phyloP scores from a whole-genome alignment of 2,329 filamentous ascomycete species.

The Aspergillus puulaauensis region DNA sequence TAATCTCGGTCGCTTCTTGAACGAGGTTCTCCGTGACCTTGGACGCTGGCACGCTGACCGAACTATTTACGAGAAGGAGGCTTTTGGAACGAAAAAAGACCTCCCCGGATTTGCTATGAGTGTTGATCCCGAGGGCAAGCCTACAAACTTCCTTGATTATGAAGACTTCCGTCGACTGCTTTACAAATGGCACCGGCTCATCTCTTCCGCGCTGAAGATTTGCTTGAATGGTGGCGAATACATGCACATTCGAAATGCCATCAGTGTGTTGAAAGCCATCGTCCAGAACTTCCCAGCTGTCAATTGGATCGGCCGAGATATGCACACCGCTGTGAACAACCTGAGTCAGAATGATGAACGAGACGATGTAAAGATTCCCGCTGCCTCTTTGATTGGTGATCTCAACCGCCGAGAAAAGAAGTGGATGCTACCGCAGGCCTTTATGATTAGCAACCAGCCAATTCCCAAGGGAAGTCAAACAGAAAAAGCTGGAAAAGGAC shows the following conservation, averaged over 20 bases:
- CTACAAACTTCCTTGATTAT: slow-evolving; percentile 72
- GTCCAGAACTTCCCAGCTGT: slow-evolving; percentile 82
- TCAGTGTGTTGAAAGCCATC: slow-evolving; percentile 80
- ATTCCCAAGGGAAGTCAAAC: slow-evolving; percentile 13
- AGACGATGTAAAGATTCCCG: slow-evolving; percentile 51
- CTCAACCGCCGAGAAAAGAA: slow-evolving; percentile 49
- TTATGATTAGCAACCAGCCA: slow-evolving; percentile 37
- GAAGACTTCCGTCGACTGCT: slow-evolving; percentile 82
- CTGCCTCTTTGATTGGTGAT: slow-evolving; percentile 50
- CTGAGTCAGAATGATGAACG: slow-evolving; percentile 46
- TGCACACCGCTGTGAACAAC: slow-evolving; percentile 43
- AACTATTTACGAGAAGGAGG: slow-evolving; percentile 76
- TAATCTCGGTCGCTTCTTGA: slow-evolving; percentile 88
- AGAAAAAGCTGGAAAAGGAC: slow-evolving; percentile 29
- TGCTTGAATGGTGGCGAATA: slow-evolving; percentile 84
- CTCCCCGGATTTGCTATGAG: slow-evolving; percentile 77
- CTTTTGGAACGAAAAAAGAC: slow-evolving; percentile 63
- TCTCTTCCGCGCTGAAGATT: slow-evolving; percentile 75
- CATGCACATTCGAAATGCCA: slow-evolving; percentile 97
- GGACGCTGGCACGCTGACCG: slow-evolving; percentile 80
- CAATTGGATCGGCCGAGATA: slow-evolving; percentile 73
- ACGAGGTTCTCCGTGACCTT: slow-evolving; percentile 76
- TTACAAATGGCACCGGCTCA: slow-evolving; percentile 84
- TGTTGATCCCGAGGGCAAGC: slow-evolving; percentile 69
- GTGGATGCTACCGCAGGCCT: slow-evolving; percentile 50